A percentile compares a stretch with the other conserved stretches of the same genome.
These are phyloP conservation scores for Helotiales sp. DNA, from an alignment of 2,329 filamentous ascomycete species.

Conservation along the genomic window DNA sequence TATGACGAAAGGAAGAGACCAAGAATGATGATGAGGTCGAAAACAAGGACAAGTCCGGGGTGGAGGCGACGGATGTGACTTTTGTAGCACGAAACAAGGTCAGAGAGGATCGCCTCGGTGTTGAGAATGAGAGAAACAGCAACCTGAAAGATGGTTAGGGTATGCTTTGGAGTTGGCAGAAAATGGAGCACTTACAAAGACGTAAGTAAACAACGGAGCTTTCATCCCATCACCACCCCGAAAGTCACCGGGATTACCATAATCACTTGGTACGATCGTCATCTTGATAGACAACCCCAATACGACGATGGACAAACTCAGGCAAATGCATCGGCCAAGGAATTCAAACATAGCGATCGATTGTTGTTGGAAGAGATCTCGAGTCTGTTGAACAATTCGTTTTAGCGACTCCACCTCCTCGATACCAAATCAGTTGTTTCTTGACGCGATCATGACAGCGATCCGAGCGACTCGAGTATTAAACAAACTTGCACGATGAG, in stretches of 20 bases:
- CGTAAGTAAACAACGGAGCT: constrained; percentile 13
- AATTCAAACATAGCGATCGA: constrained; percentile 11
- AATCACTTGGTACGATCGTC: constrained; percentile 9
- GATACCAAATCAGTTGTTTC: not conserved
- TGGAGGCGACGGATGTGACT: constrained; percentile 6
- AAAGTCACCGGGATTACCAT: not conserved
- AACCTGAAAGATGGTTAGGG: not conserved
- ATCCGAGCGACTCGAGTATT: not conserved
- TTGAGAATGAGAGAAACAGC: constrained; percentile 7
- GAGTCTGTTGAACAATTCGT: not conserved
- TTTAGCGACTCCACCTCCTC: not conserved
- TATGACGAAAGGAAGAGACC: constrained; percentile 11
- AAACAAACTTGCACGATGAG: not conserved
- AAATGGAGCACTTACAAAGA: constrained; percentile 1
- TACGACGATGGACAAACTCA: not conserved
- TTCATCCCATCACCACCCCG: constrained; percentile 6
- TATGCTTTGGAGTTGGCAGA: not conserved
- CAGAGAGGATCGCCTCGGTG: constrained; percentile 1
- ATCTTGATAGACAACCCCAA: constrained; percentile 12
- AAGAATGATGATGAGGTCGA: constrained; percentile 5
- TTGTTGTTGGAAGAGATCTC: not conserved
- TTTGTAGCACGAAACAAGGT: not conserved
- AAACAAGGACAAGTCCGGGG: constrained; percentile 5
- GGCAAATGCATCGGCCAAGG: constrained; percentile 1
- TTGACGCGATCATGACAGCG: not conserved